Evolutionary conservation across 2,329 filamentous ascomycete genomes (phyloP).

Genomic region (Pseudogymnoascus verrucosus): DNA sequence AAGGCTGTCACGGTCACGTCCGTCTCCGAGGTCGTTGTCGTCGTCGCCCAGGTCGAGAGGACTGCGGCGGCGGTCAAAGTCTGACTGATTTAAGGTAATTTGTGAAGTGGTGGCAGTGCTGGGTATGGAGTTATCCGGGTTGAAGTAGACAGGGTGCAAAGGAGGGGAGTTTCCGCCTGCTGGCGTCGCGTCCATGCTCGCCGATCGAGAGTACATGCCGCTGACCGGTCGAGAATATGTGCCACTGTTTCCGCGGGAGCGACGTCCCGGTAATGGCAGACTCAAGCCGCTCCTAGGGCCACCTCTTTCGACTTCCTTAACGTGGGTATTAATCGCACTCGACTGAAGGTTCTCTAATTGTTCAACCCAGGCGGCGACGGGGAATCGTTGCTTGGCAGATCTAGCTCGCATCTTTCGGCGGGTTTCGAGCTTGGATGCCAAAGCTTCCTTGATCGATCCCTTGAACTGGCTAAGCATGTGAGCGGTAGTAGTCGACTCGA

Average conservation of each 20-base stretch:
- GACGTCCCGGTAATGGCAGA: background rate
- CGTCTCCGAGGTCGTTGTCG: background rate
- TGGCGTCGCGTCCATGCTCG: background rate
- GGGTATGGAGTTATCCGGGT: background rate
- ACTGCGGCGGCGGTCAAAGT: background rate
- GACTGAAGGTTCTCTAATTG: constrained; percentile 54
- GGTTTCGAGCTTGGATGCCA: constrained; percentile 47
- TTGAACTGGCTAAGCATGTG: constrained; percentile 60
- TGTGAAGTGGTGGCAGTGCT: background rate
- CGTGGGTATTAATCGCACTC: constrained; percentile 46
- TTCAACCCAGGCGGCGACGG: constrained; percentile 59
- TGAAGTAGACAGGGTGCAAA: background rate
- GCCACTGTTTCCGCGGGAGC: constrained; percentile 1
- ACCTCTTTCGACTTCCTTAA: constrained; percentile 21
- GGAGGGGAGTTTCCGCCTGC: background rate
- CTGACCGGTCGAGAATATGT: constrained; percentile 4
- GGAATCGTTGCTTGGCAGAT: constrained; percentile 58
- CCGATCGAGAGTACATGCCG: background rate
- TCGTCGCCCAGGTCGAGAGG: background rate
- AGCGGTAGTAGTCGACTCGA: constrained; percentile 55
- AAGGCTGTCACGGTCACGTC: background rate
- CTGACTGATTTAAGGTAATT: background rate
- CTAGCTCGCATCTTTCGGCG: constrained; percentile 56
- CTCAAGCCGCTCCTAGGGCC: background rate
- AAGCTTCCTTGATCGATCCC: constrained; percentile 51